Percentiles rank a stretch among this genome's conserved stretches.
phyloP scores from a whole-genome alignment of 495 filamentous ascomycete genomes.

The Poronia punctata region DNA sequence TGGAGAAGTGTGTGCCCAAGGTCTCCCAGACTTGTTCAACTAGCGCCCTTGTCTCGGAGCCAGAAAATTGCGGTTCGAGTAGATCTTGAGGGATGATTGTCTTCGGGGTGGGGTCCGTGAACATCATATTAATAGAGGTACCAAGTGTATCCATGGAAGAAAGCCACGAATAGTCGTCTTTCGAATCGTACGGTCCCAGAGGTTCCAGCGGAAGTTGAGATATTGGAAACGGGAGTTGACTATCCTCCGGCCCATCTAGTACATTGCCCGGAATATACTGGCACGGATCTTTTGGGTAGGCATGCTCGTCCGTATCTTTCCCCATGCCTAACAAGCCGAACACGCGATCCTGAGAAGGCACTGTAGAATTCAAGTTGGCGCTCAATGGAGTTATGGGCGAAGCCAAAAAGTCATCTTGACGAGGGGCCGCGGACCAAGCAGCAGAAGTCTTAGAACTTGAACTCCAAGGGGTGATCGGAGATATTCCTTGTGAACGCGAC shows the following conservation, averaged over 20 bases:
- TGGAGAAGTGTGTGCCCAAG: constrained; percentile 34
- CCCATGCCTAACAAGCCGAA: constrained; percentile 1
- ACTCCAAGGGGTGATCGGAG: constrained; percentile 25
- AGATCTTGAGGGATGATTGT: constrained; percentile 11
- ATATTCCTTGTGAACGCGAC: constrained; percentile 20
- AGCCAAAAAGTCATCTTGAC: constrained; percentile 18
- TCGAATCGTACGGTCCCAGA: constrained; percentile 21
- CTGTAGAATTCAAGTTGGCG: constrained; percentile 4
- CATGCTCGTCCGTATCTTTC: constrained; percentile 4
- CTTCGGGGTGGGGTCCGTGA: constrained; percentile 18
- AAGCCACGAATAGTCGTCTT: constrained; percentile 24
- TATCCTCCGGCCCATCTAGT: constrained; percentile 31
- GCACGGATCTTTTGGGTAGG: constrained; percentile 14
- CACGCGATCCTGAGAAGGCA: constrained; percentile 6
- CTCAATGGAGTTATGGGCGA: constrained; percentile 23
- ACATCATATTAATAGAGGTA: constrained; percentile 27
- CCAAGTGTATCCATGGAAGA: constrained; percentile 17
- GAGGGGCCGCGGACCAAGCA: constrained; percentile 15
- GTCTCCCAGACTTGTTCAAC: constrained; percentile 35
- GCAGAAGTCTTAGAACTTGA: constrained; percentile 13
- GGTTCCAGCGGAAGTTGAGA: constrained; percentile 22
- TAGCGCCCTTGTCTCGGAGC: constrained; percentile 33
- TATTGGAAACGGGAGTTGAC: constrained; percentile 11
- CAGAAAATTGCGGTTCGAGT: constrained; percentile 10
- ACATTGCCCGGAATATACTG: constrained; percentile 19